Percentiles rank a stretch among this genome's conserved stretches.
These are phyloP conservation scores for Colletotrichum tropicicola DNA, from an alignment of 2,329 filamentous ascomycete species.

Conservation along the genomic window DNA sequence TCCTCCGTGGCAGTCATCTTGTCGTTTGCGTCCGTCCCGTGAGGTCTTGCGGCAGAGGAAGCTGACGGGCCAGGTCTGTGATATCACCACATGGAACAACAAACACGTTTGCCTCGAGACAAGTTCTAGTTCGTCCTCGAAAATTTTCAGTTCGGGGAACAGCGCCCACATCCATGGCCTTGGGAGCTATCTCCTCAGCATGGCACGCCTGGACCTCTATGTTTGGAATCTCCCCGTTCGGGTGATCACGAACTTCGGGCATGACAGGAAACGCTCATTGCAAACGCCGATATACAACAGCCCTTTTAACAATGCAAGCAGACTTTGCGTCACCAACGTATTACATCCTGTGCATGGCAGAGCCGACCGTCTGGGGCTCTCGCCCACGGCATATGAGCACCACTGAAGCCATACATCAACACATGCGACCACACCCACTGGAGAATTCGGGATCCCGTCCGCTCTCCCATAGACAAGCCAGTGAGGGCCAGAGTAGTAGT, in stretches of 20 bases:
- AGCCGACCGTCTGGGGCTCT: neutral
- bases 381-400: neutral
- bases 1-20: no score
- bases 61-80: neutral
- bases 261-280: neutral
- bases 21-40: no score
- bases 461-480: conserved; percentile 27
- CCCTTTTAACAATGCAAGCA: neutral
- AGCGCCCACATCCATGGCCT: no score
- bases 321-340: neutral
- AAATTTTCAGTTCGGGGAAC: neutral
- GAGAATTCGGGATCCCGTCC: conserved; percentile 30
- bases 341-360: neutral
- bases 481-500: conserved; percentile 29
- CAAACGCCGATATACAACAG: neutral
- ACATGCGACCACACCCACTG: conserved; percentile 30
- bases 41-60: no score
- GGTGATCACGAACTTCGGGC: neutral
- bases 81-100: no score
- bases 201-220: no score
- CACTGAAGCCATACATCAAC: neutral
- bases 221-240: no score
- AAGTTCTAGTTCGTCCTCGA: neutral
- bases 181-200: no score
- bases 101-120: neutral